Evolutionary conservation across 257 asterid genomes (phyloP), one percentile per base, ranked within the genome.

Genomic region (Nyctanthes arbortristis): DNA sequence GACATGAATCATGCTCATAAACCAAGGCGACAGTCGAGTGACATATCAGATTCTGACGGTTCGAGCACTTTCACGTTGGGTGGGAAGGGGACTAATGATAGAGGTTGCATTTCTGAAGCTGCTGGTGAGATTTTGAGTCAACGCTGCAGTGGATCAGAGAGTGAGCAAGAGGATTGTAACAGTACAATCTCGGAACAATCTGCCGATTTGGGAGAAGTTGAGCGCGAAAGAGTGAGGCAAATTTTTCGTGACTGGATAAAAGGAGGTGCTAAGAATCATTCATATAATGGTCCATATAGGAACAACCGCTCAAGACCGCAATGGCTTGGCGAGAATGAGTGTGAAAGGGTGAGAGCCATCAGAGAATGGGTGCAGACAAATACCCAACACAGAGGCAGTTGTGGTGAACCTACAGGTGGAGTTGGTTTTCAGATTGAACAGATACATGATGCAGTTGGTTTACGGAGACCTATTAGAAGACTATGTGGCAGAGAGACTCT

Each of bases 401-500:
- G 78, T 66, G 80, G 61, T 63, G 68, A 82, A 39, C 74, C 71
- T 61, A 67, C 80, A 69, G 87, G 72, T 73, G 89, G 72, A 40
- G 61, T 64, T 34, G 78, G 79, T 75, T 77, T 80, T 24, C 88
- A 84, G 68, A 77, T 79, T 61, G 82, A 82, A 76, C 86, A 71
- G 49, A 68, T 63, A 28, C 83, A 73, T 49, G 89, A 85, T 71
- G 90, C 78, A 63, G 47, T 20, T 72, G 89, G 84, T 63, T 81
- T 75, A 58, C 76, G 87, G 49, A 84, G 77, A 68, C 85, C 87
- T 54, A 81, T 88, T 30, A 79, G 91, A n/a, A 88, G 78, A 78
- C 65, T 93, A 40, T 82, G 96, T 79, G 99, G 96, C 63, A 85
- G 99, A 75, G 96, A 93, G 69, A 87, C 93, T 70, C 94, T 91